These are phyloP conservation scores for Actinomortierella wolfii DNA, from an alignment of 371 early-diverging fungal genomes.

Conservation along the genomic window DNA sequence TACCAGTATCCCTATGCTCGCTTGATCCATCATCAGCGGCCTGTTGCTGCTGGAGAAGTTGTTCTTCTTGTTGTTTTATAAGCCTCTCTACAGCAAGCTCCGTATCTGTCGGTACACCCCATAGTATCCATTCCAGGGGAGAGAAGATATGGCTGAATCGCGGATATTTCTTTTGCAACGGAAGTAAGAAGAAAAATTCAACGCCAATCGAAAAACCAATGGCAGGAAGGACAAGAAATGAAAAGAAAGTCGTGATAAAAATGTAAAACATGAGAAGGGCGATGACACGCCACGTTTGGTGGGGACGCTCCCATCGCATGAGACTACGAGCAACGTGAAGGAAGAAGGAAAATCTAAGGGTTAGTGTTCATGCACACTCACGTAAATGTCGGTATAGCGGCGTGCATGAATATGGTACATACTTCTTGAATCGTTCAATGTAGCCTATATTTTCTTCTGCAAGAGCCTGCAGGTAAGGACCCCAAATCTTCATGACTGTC, in stretches of 20 bases:
- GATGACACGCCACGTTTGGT: conserved; percentile 38
- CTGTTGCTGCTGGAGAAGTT: background rate
- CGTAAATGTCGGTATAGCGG: too few species aligned
- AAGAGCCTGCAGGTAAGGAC: conserved; percentile 35
- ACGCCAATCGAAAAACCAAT: conserved; percentile 28
- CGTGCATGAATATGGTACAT: background rate
- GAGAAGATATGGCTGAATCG: conserved; percentile 40
- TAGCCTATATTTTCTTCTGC: conserved; percentile 37
- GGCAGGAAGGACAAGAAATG: conserved; percentile 24
- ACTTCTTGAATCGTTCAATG: conserved; percentile 41
- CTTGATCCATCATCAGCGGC: background rate
- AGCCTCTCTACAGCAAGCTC: conserved; percentile 35
- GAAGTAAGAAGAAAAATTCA: conserved; percentile 36
- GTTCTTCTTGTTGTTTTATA: conserved; percentile 15
- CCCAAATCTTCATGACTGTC: conserved; percentile 41
- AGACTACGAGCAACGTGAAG: conserved; percentile 25
- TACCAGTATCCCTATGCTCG: background rate
- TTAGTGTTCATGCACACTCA: too few species aligned
- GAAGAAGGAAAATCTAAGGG: too few species aligned
- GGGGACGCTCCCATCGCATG: conserved; percentile 36
- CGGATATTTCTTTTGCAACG: conserved; percentile 29
- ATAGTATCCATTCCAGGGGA: conserved; percentile 40
- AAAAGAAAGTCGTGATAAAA: conserved; percentile 22
- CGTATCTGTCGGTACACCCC: conserved; percentile 37
- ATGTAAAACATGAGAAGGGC: conserved; percentile 17